A percentile compares a stretch with the other conserved stretches of the same genome.
phyloP scores from a whole-genome alignment of 768 basidiomycete species.

The Russula brevipes region DNA sequence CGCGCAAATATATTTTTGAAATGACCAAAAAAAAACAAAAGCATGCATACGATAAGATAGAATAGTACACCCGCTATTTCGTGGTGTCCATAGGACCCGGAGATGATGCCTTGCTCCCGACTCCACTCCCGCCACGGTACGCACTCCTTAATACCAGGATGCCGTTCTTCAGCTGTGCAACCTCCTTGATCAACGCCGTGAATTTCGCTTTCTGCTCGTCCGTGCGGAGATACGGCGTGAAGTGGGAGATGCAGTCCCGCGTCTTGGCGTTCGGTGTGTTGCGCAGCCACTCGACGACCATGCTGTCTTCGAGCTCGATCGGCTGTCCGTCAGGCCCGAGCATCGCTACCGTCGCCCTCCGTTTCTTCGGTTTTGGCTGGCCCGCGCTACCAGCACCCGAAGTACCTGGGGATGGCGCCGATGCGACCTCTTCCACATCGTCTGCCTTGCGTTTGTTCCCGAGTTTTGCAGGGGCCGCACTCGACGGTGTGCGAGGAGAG shows the following conservation, averaged over 20 bases:
- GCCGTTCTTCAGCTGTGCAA: constrained; percentile 66
- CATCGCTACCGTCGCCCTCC: constrained; percentile 37
- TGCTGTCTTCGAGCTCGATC: constrained; percentile 53
- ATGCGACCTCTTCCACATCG: constrained; percentile 26
- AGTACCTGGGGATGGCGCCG: constrained; percentile 7
- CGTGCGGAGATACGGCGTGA: constrained; percentile 68
- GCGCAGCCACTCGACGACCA: constrained; percentile 74
- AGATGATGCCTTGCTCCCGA: constrained; percentile 17
- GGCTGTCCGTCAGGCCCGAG: constrained; percentile 37
- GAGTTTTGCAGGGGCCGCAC: constrained; percentile 29
- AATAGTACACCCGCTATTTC: not conserved
- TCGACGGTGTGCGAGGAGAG: constrained; percentile 30
- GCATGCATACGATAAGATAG: constrained; percentile 2
- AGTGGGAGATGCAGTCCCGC: constrained; percentile 74
- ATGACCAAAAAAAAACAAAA: constrained; percentile 3
- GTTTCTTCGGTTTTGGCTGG: constrained; percentile 50
- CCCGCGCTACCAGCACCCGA: constrained; percentile 25
- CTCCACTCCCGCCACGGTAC: constrained; percentile 20
- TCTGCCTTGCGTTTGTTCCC: constrained; percentile 60
- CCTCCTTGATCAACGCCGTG: constrained; percentile 74
- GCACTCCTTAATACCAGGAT: constrained; percentile 44
- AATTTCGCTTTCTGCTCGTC: constrained; percentile 66
- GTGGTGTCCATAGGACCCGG: constrained; percentile 18
- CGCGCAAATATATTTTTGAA: too few relatives aligned
- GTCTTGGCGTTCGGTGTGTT: constrained; percentile 66